Evolutionary conservation across 1,139 yeast genomes (phyloP), one percentile per base, ranked within the genome.

Genomic region (Hanseniaspora uvarum): DNA sequence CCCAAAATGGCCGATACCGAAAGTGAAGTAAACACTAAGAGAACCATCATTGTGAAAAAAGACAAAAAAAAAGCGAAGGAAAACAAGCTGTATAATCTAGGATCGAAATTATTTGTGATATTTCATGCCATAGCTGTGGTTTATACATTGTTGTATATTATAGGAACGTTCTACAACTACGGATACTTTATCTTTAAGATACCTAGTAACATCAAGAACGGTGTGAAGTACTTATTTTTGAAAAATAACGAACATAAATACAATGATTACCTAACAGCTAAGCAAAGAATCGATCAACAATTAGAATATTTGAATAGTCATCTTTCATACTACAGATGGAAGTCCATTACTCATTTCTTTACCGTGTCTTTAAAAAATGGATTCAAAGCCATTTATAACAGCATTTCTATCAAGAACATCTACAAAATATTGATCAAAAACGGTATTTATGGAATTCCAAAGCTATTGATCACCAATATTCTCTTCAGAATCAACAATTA

Each of bases 261-360:
- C 21, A 11, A 34, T 2, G 23, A 30, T 3, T 16, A 19, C 10
- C n/a, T 23, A 14, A 4, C 30, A 26, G 31, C 46, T 5, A 43
- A 43, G 11, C 36, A 43, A 8, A 43, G 18, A 30, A 43, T 43
- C 7, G 24, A 43, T 12, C 16, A 19, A 12, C 40, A 43, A 5
- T 18, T 50, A 5, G 14, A 10, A 2, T 43, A 38, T 18, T 21
- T 50, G 7, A 43, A 50, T 31, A 11, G 16, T 7, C n/a, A 50
- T 21, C 18, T 50, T 14, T 14, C 34, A 19, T 50, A 50, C 18
- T 50, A 50, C 38, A 50, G 53, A 43, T 50, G 53, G 53, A 41
- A 43, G 11, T 24, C 24, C 2, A 16, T 50, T 1, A 18, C 38
- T 6, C 31, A 36, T 21, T 50, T 50, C n/a, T 41, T 50, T 19